Conservation (phyloP, 495 filamentous ascomycete species). For the Neurospora discreta region DNA sequence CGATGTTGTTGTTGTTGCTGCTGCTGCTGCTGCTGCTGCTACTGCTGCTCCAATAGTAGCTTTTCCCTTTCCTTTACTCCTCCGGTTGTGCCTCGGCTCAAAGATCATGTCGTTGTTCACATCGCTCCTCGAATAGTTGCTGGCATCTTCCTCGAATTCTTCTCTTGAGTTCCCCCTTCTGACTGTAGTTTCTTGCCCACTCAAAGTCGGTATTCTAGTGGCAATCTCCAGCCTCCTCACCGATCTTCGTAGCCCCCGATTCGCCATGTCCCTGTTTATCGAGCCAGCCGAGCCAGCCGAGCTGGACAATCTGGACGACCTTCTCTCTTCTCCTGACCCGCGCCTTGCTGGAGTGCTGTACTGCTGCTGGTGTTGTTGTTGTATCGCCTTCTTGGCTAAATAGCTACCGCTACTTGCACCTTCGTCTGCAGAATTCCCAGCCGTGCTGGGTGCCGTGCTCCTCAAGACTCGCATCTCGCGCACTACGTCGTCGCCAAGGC, state of each 20-base stretch:
- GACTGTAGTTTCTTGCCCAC: not conserved
- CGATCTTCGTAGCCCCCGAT: not conserved
- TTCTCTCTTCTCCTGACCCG: not conserved
- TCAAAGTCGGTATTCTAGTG: not conserved
- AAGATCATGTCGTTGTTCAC: not conserved
- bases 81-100: not conserved
- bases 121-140: not conserved
- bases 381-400: not conserved
- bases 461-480: conserved; percentile 67
- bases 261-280: not conserved
- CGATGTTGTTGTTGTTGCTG: not conserved
- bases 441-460: conserved; percentile 25
- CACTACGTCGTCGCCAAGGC: conserved; percentile 72
- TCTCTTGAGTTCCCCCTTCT: not conserved
- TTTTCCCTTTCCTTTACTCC: not conserved
- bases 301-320: not conserved
- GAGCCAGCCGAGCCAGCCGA: conserved; percentile 6
- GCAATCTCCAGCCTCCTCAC: not conserved
- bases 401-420: conserved; percentile 10
- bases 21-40: not conserved
- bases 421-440: conserved; percentile 30
- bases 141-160: not conserved
- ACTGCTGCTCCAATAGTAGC: not conserved
- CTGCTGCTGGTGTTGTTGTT: not conserved
- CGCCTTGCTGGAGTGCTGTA: not conserved